These are phyloP conservation scores for Chlamydomonas sp. DNA, from an alignment of 139 green algal genomes.

Conservation along the genomic window DNA sequence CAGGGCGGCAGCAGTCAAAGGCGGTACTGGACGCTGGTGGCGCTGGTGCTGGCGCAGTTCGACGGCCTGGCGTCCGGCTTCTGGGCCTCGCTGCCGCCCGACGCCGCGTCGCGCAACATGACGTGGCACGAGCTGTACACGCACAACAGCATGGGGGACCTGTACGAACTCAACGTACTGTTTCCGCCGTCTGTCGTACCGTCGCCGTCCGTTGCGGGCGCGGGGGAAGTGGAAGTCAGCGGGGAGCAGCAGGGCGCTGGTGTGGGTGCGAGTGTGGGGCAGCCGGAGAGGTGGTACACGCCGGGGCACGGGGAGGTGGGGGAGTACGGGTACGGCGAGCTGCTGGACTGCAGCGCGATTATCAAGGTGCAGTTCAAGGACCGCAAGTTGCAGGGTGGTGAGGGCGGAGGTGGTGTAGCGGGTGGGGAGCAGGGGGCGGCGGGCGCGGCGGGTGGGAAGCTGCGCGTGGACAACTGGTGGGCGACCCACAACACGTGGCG, in stretches of 20 bases:
- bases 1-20: not conserved
- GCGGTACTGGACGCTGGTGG: conserved; percentile 48
- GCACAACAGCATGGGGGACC: conserved; percentile 46
- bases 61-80: conserved; percentile 47
- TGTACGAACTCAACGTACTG: conserved; percentile 56
- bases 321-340: conserved; percentile 42
- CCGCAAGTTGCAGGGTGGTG: too few relatives aligned
- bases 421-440: not conserved
- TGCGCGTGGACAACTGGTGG: conserved; percentile 18
- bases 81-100: conserved; percentile 3
- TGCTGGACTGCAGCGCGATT: conserved; percentile 46
- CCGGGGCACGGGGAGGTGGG: conserved; percentile 46
- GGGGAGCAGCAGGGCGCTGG: not conserved
- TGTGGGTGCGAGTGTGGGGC: not conserved
- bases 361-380: conserved; percentile 33
- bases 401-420: not conserved
- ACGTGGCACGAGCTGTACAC: conserved; percentile 52
- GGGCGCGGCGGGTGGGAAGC: not conserved
- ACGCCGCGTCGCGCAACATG: conserved; percentile 26
- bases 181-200: conserved; percentile 31
- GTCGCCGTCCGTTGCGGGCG: too few relatives aligned
- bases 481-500: conserved; percentile 54
- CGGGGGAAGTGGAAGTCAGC: not conserved
- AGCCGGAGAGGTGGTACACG: conserved; percentile 15
- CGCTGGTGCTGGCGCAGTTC: conserved; percentile 54